Conservation (phyloP, 2,329 filamentous ascomycete genomes). For the Epicoccum sorghinum region DNA sequence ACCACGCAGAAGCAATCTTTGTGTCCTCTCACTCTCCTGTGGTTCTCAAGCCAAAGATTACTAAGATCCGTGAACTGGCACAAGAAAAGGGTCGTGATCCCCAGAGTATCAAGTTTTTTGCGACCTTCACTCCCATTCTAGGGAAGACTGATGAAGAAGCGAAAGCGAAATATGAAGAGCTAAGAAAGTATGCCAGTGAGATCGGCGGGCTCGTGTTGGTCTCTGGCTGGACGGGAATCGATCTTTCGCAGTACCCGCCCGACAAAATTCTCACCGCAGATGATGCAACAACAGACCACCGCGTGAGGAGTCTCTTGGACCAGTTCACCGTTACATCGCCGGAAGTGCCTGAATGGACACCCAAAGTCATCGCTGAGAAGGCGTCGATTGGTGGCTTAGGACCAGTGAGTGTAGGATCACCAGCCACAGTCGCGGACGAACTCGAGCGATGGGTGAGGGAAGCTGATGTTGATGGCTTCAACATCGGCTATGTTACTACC, state of each 20-base stretch:
- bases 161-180: constrained; percentile 57
- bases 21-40: constrained; percentile 61
- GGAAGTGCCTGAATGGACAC: constrained; percentile 38
- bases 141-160: constrained; percentile 55
- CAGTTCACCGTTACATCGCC: constrained; percentile 41
- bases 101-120: constrained; percentile 60
- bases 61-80: constrained; percentile 60
- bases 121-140: constrained; percentile 45
- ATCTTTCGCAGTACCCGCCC: constrained; percentile 62
- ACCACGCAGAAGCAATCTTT: constrained; percentile 66
- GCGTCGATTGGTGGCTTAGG: constrained; percentile 68
- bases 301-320: constrained; percentile 42
- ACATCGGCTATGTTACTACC: constrained; percentile 74
- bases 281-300: constrained; percentile 59
- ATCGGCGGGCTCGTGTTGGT: constrained; percentile 63
- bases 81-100: constrained; percentile 61
- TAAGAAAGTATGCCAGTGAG: constrained; percentile 59
- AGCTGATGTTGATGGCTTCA: constrained; percentile 70
- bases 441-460: constrained; percentile 54
- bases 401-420: constrained; percentile 28
- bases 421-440: constrained; percentile 54
- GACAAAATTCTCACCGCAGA: constrained; percentile 63
- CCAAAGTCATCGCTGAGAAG: constrained; percentile 38
- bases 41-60: constrained; percentile 58
- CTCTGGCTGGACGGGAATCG: constrained; percentile 66